phyloP scores from a whole-genome alignment of 1,284 basidiomycete species.

The Tetrapyrgos nigripes region DNA sequence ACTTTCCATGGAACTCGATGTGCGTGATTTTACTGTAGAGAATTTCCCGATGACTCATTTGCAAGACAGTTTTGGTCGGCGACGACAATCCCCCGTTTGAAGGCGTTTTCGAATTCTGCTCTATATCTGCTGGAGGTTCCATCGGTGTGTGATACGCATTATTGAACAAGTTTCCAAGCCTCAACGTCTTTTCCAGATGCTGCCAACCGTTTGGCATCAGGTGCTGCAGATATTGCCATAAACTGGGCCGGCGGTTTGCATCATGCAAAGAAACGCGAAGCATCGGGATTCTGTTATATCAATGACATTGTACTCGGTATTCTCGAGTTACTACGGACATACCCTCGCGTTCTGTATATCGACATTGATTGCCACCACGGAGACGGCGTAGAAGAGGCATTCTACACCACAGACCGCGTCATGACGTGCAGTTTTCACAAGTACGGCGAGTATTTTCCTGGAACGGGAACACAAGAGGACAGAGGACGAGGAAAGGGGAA shows the following conservation, averaged over 20 bases:
- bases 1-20: slow-evolving; percentile 87
- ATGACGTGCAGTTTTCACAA: slow-evolving; percentile 98
- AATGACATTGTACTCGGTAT: slow-evolving; percentile 96
- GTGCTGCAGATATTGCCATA: slow-evolving; percentile 90
- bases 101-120: slow-evolving; percentile 96
- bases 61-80: slow-evolving; percentile 75
- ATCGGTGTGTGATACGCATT: slow-evolving; percentile 57
- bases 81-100: slow-evolving; percentile 98
- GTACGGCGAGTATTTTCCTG: slow-evolving; percentile 97
- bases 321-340: slow-evolving; percentile 83
- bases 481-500: slow-evolving; percentile 87
- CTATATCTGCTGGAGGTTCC: slow-evolving; percentile 95
- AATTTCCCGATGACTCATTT: neutral
- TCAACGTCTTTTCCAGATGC: slow-evolving; percentile 58
- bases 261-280: slow-evolving; percentile 98
- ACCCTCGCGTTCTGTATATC: slow-evolving; percentile 93
- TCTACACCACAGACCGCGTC: slow-evolving; percentile 96
- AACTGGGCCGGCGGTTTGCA: slow-evolving; percentile 99
- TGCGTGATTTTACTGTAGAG: slow-evolving; percentile 45
- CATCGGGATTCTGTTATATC: slow-evolving; percentile 96
- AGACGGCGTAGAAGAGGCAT: slow-evolving; percentile 98
- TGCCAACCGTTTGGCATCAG: slow-evolving; percentile 82
- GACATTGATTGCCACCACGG: slow-evolving; percentile 99
- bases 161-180: neutral
- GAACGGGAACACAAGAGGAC: slow-evolving; percentile 90